Base-by-base conservation (phyloP, 2,329 filamentous ascomycete species). In the Chaetomiaceae sp. region DNA sequence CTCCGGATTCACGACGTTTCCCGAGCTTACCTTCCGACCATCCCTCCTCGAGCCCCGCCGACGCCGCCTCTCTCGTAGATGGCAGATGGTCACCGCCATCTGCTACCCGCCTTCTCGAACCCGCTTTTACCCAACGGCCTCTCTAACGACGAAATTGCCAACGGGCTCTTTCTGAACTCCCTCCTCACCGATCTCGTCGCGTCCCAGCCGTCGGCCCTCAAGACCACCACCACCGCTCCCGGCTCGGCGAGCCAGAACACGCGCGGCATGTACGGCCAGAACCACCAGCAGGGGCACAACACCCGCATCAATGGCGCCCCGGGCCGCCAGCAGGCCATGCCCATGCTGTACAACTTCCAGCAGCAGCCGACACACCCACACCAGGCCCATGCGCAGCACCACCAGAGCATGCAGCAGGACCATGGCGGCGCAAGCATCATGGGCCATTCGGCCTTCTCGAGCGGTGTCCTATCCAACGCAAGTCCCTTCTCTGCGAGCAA, bases 301-400 rank as follows among this genome's bases (percentile, higher is more conserved):
- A 81, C 81, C 72, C 84, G 88, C 72, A 80, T 90, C 71, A 91
- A 90, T 72, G 87, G 85, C 64, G 83, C 83, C 59, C 79, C 80
- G 25, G 77, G 76, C 59, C 80, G 82, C 59, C 78, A 80, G 61
- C 76, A 61, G 31, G 49, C 74, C 59, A 72, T 75, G 77, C 81
- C 80, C 59, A 76, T 90, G 74, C 78, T 85, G 65, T 89, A 89
- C 72, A 84, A 82, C 66, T 89, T 81, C 63, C 82, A 85, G 59
- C 83, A 80, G 59, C 78, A 85, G 59, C 73, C 74, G 25, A 79
- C 78, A 60, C 75, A 80, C 60, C 80, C 84, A 54, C 83, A 86
- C 57, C 83, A 84, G 57, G 79, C 81, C 54, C 81, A 86, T 56
- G 73, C 81, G 8, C 85, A 88, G 62, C 79, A 85, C 60, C 83